These are phyloP conservation scores for Mortierella sp. DNA, from an alignment of 371 early-diverging fungal species.

Conservation along the genomic window DNA sequence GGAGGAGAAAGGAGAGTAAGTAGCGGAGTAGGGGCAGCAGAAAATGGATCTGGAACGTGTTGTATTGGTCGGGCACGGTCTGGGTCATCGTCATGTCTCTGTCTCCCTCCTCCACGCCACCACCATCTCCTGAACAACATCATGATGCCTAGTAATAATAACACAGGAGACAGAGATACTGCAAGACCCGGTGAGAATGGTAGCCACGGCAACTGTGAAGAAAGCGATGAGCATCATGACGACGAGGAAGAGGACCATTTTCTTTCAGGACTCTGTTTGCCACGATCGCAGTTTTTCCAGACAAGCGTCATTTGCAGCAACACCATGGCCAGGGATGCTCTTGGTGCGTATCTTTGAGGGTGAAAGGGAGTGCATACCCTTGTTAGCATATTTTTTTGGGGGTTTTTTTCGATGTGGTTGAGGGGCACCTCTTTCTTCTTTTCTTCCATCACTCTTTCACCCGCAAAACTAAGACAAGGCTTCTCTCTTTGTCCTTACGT, in stretches of 20 bases:
- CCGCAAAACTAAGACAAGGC: neutral
- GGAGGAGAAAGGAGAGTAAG: neutral
- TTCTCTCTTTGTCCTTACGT: neutral
- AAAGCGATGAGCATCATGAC: neutral
- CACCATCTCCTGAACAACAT: neutral
- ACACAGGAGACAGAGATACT: no score
- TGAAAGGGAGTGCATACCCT: neutral
- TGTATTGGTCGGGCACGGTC: neutral
- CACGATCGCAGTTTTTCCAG: slow-evolving; percentile 38
- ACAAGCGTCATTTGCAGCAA: slow-evolving; percentile 52
- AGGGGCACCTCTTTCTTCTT: neutral
- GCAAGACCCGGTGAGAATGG: neutral
- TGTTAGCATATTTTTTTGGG: no score
- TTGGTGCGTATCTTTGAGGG: slow-evolving; percentile 20
- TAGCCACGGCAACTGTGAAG: neutral
- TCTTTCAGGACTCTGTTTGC: slow-evolving; percentile 39
- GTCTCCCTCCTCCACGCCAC: neutral
- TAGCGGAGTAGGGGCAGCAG: neutral
- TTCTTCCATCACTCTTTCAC: neutral
- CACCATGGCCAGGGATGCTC: slow-evolving; percentile 50
- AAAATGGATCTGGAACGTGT: neutral
- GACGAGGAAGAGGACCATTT: slow-evolving; percentile 32
- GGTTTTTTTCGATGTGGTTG: neutral
- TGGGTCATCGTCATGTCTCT: slow-evolving; percentile 8
- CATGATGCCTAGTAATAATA: neutral